Evolutionary conservation across 306 rosid species (phyloP).

Genomic region (Vicia faba): DNA sequence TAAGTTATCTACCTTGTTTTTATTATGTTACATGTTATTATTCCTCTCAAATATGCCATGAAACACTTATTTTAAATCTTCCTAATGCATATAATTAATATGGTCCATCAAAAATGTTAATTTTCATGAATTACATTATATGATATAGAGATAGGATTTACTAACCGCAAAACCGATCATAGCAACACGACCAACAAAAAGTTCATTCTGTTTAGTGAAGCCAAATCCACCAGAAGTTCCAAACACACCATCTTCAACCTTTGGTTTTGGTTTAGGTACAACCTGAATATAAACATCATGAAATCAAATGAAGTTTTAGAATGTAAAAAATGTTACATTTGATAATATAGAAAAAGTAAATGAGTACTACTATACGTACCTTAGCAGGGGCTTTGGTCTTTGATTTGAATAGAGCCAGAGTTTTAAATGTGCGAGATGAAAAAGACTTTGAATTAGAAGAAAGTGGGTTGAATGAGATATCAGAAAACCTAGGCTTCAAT

Average conservation of each 20-base stretch:
- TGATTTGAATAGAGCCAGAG: slow-evolving; percentile 75
- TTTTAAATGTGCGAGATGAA: slow-evolving; percentile 43
- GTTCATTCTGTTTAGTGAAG: slow-evolving; percentile 95
- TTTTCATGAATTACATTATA: background rate
- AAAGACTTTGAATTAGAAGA: slow-evolving; percentile 40
- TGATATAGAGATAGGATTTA: background rate
- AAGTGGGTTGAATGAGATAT: slow-evolving; percentile 47
- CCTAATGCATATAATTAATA: background rate
- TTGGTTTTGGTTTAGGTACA: slow-evolving; percentile 53
- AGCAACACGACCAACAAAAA: slow-evolving; percentile 95
- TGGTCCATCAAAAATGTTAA: background rate
- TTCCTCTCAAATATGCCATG: no score
- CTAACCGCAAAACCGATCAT: slow-evolving; percentile 98
- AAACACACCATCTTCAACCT: slow-evolving; percentile 90
- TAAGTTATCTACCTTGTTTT: background rate
- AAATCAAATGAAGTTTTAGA: background rate
- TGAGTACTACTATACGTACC: slow-evolving; percentile 41
- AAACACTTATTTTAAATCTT: background rate
- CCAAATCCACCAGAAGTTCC: slow-evolving; percentile 99
- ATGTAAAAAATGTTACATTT: background rate
- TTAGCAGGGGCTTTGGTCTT: slow-evolving; percentile 83
- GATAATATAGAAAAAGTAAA: background rate
- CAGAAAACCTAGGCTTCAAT: slow-evolving; percentile 62
- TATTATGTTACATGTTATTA: no score
- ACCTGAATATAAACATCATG: slow-evolving; percentile 46